Percentiles rank a stretch among this genome's conserved stretches.
Evolutionary conservation across 208 protist genomes (phyloP).

Genomic region (Trypanosomatidae sp.): DNA sequence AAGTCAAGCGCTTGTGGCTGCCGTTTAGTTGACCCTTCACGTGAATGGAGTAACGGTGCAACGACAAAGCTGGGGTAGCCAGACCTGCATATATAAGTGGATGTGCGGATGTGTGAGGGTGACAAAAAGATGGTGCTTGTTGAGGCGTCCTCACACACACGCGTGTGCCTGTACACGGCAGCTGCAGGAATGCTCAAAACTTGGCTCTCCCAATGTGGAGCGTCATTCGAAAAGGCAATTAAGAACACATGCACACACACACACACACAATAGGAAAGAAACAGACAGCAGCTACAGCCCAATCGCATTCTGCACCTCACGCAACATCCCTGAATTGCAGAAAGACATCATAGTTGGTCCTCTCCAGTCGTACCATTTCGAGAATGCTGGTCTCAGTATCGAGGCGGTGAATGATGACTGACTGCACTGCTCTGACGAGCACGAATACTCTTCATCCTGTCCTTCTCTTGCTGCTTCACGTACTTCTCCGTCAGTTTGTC

Average conservation of each 20-base stretch:
- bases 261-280: background rate
- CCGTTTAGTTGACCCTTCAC: background rate
- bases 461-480: conserved; percentile 21
- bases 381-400: background rate
- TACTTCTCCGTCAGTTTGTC: conserved; percentile 51
- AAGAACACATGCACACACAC: background rate
- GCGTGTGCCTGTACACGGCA: background rate
- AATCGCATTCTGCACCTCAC: background rate
- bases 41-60: background rate
- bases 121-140: background rate
- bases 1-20: background rate
- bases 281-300: background rate
- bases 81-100: background rate
- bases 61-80: background rate
- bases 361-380: background rate
- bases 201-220: background rate
- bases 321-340: background rate
- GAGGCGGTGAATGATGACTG: background rate
- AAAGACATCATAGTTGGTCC: background rate
- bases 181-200: background rate
- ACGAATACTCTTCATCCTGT: conserved; percentile 3
- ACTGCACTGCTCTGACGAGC: background rate
- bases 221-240: too few relatives aligned
- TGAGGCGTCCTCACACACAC: background rate
- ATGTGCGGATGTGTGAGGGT: background rate